These are phyloP conservation scores for Amanita rimosa DNA, from an alignment of 768 basidiomycete species.

Conservation along the genomic window DNA sequence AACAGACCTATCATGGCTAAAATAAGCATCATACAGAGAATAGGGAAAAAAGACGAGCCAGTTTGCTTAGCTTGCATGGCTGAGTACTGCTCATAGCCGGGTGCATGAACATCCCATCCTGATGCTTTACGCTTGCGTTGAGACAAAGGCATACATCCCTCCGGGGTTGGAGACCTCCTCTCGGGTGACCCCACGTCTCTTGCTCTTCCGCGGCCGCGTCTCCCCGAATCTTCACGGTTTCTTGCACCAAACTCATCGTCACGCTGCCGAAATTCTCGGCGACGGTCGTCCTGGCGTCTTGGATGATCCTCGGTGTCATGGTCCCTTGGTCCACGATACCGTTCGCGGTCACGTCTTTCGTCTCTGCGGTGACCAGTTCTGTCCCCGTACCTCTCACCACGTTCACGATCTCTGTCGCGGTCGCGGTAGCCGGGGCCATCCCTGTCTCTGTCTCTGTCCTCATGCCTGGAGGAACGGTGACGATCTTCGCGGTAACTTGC, in stretches of 20 bases:
- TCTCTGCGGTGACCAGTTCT: slow-evolving; percentile 28
- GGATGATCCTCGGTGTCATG: slow-evolving; percentile 27
- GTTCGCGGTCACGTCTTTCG: slow-evolving; percentile 41
- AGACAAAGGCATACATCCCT: slow-evolving; percentile 68
- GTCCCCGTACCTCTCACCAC: slow-evolving; percentile 22
- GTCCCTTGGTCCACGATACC: slow-evolving; percentile 34
- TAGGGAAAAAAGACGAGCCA: slow-evolving; percentile 34
- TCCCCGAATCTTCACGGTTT: slow-evolving; percentile 21
- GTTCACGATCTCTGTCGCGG: slow-evolving; percentile 29
- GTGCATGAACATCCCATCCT: slow-evolving; percentile 94
- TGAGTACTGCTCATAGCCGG: slow-evolving; percentile 90
- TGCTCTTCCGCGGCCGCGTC: slow-evolving; percentile 34
- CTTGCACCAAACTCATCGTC: slow-evolving; percentile 31
- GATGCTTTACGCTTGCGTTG: slow-evolving; percentile 85
- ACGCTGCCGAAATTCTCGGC: slow-evolving; percentile 30
- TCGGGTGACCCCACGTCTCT: slow-evolving; percentile 62
- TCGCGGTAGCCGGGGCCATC: slow-evolving; percentile 38
- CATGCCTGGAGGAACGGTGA: slow-evolving; percentile 57
- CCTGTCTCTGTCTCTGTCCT: slow-evolving; percentile 39
- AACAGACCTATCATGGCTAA: slow-evolving; percentile 57
- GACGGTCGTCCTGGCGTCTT: slow-evolving; percentile 37
- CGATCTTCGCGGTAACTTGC: slow-evolving; percentile 53
- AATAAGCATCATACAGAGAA: slow-evolving; percentile 6
- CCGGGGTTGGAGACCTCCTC: slow-evolving; percentile 83
- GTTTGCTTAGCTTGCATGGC: slow-evolving; percentile 98